Conservation (phyloP, 495 filamentous ascomycete species). For the Penicillium cosmopolitanum region DNA sequence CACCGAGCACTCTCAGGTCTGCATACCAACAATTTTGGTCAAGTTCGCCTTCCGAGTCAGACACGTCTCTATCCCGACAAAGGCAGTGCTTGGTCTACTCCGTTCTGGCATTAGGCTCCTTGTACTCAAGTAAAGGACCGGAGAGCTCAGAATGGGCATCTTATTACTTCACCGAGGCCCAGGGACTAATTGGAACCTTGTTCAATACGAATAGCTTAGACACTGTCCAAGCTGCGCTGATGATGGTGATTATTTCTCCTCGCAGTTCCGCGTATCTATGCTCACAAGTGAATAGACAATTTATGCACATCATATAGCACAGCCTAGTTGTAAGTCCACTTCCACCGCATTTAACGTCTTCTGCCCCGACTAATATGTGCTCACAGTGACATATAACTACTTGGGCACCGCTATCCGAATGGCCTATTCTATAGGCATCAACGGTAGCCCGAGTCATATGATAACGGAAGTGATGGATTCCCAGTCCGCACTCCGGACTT, state of each 20-base stretch:
- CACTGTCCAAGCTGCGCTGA: slow-evolving; percentile 10
- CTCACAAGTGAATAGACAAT: not conserved
- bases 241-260: slow-evolving; percentile 7
- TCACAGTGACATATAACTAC: slow-evolving; percentile 18
- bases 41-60: not conserved
- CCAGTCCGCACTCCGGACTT: slow-evolving; percentile 12
- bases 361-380: slow-evolving; percentile 1
- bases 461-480: not conserved
- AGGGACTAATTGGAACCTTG: not conserved
- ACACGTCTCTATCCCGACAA: not conserved
- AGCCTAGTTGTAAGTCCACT: slow-evolving; percentile 10
- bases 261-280: not conserved
- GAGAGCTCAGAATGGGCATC: not conserved
- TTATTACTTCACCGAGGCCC: slow-evolving; percentile 5
- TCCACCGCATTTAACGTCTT: not conserved
- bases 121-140: not conserved
- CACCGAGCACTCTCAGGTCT: not conserved
- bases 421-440: slow-evolving; percentile 20
- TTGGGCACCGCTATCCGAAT: slow-evolving; percentile 23
- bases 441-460: not conserved
- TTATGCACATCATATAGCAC: slow-evolving; percentile 12
- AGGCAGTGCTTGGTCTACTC: slow-evolving; percentile 8
- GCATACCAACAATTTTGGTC: not conserved
- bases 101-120: slow-evolving; percentile 10
- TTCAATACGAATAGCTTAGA: slow-evolving; percentile 3